Conservation (phyloP, 2,329 filamentous ascomycete genomes). For the Meredithiella fracta region DNA sequence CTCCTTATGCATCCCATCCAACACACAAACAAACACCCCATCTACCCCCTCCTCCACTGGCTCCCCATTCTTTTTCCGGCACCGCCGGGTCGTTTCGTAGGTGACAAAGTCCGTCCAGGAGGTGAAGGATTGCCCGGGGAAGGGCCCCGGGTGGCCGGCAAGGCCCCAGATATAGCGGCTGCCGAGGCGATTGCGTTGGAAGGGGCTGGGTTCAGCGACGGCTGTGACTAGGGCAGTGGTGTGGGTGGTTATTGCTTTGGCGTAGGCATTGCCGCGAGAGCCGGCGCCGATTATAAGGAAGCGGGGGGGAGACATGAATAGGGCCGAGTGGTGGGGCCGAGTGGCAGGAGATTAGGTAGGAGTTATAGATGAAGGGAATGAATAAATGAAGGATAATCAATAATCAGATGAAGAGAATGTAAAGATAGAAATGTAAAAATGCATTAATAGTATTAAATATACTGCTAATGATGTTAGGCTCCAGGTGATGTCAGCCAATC, state of each 20-base stretch:
- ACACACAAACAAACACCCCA: constrained; percentile 48
- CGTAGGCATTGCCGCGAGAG: constrained; percentile 61
- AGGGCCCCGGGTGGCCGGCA: constrained; percentile 19
- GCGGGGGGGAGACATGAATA: constrained; percentile 31
- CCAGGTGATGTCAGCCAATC: background rate
- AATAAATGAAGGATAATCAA: too few relatives aligned
- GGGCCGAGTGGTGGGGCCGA: background rate
- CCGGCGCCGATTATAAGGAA: constrained; percentile 73
- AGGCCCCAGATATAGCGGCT: constrained; percentile 56
- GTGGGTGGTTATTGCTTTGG: constrained; percentile 45
- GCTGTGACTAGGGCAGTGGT: constrained; percentile 55
- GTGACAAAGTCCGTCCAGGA: constrained; percentile 62
- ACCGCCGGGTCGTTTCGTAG: constrained; percentile 50
- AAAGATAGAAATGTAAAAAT: too few relatives aligned
- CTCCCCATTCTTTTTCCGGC: constrained; percentile 30
- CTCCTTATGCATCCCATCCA: constrained; percentile 77
- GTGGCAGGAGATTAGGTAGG: background rate
- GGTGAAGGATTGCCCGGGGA: constrained; percentile 50
- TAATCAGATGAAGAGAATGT: too few relatives aligned
- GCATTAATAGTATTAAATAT: background rate
- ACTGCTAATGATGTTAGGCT: background rate
- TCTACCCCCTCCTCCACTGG: constrained; percentile 39
- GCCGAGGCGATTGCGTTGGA: constrained; percentile 59
- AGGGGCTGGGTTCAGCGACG: constrained; percentile 65
- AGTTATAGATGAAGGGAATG: background rate